These are phyloP conservation scores for Clarireedia hainanense DNA, from an alignment of 2,329 filamentous ascomycete genomes.

Conservation along the genomic window DNA sequence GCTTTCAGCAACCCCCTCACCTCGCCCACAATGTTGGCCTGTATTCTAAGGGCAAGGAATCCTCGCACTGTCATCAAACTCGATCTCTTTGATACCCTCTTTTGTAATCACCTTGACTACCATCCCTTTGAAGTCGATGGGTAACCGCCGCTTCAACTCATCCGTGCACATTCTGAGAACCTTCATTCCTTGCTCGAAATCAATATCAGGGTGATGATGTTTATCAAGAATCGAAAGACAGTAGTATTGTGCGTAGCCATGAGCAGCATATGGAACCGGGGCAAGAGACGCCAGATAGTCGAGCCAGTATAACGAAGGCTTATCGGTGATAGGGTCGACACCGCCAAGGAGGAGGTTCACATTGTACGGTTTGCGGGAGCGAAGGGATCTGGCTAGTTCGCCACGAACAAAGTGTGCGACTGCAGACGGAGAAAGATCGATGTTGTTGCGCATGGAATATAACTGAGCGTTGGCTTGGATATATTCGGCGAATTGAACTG, in stretches of 20 bases:
- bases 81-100: constrained; percentile 79
- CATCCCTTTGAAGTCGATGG: constrained; percentile 98
- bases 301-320: constrained; percentile 92
- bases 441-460: constrained; percentile 97
- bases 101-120: constrained; percentile 89
- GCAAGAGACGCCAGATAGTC: constrained; percentile 91
- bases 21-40: not conserved
- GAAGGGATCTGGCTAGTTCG: constrained; percentile 83
- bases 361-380: constrained; percentile 89
- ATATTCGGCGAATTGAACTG: constrained; percentile 98
- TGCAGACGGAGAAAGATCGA: constrained; percentile 80
- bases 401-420: constrained; percentile 89
- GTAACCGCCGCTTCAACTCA: constrained; percentile 92
- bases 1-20: not conserved
- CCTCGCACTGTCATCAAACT: constrained; percentile 62
- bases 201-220: constrained; percentile 94
- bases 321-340: constrained; percentile 82
- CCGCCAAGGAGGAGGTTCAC: constrained; percentile 95
- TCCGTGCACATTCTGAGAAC: constrained; percentile 91
- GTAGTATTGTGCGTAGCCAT: constrained; percentile 99
- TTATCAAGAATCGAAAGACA: constrained; percentile 97
- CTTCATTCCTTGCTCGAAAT: constrained; percentile 81
- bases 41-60: constrained; percentile 23
- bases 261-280: constrained; percentile 86
- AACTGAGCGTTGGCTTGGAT: constrained; percentile 98